Conservation (phyloP, 257 asterid species). For the Petrea volubilis region DNA sequence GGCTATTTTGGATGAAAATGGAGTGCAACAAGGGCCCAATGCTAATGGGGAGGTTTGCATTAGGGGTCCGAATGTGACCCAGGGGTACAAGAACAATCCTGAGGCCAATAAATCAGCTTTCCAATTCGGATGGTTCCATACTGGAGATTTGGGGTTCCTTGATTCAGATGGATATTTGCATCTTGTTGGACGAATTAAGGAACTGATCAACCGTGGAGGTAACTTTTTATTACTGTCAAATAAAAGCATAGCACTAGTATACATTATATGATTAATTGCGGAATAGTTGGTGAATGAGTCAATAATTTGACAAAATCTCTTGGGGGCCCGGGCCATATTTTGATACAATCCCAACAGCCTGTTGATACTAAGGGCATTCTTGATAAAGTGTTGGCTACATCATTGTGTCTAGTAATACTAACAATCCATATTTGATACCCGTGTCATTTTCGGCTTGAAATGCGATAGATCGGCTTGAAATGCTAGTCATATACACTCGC, state of each 20-base stretch:
- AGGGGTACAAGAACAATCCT: conserved; percentile 80
- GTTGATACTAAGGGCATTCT: neutral
- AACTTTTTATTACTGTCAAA: too few species aligned
- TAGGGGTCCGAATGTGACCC: conserved; percentile 82
- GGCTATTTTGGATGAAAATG: conserved; percentile 74
- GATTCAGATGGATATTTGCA: conserved; percentile 85
- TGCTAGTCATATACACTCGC: too few species aligned
- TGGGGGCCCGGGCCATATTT: too few species aligned
- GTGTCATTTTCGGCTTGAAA: too few species aligned
- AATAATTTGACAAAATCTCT: too few species aligned
- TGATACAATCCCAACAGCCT: neutral
- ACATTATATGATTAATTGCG: neutral
- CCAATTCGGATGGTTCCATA: conserved; percentile 85
- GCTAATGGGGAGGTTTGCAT: conserved; percentile 83
- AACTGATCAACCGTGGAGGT: conserved; percentile 96
- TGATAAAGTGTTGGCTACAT: too few species aligned
- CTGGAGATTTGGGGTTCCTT: conserved; percentile 77
- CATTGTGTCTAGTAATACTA: too few species aligned
- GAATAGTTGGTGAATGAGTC: too few species aligned
- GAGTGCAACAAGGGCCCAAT: conserved; percentile 55
- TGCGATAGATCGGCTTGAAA: too few species aligned
- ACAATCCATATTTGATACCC: too few species aligned
- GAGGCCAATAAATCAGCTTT: conserved; percentile 86
- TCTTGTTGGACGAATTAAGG: conserved; percentile 94
- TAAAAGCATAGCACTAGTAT: too few species aligned